A percentile compares a stretch with the other conserved stretches of the same genome.
These are phyloP conservation scores for Ampelomyces quisqualis DNA, from an alignment of 2,329 filamentous ascomycete species.

Conservation along the genomic window DNA sequence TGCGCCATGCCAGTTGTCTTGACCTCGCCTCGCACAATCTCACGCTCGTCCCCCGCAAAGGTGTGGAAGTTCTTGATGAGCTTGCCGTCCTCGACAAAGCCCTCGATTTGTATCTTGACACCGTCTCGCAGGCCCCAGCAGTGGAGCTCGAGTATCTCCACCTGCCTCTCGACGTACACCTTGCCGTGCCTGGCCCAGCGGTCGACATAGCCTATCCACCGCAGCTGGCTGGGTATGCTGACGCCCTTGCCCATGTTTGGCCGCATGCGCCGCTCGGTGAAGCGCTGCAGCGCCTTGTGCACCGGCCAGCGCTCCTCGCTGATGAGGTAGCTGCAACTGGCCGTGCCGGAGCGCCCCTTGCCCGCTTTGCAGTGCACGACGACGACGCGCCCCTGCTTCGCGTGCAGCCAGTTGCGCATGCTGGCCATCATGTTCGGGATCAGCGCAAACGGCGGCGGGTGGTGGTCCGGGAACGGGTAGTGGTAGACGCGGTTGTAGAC, in stretches of 20 bases:
- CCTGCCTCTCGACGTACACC: constrained; percentile 74
- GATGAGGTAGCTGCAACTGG: constrained; percentile 86
- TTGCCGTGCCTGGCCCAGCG: constrained; percentile 77
- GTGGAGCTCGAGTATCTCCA: constrained; percentile 87
- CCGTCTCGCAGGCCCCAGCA: constrained; percentile 85
- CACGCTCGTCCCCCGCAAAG: constrained; percentile 71
- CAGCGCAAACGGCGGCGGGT: constrained; percentile 88
- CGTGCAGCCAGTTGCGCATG: constrained; percentile 82
- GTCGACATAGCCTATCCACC: constrained; percentile 87
- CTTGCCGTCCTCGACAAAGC: constrained; percentile 85
- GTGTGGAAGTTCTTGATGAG: constrained; percentile 81
- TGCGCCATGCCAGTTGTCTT: constrained; percentile 47
- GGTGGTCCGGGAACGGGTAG: constrained; percentile 96
- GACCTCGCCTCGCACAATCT: constrained; percentile 61
- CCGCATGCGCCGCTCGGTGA: constrained; percentile 85
- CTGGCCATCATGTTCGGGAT: constrained; percentile 86
- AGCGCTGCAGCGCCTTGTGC: constrained; percentile 63
- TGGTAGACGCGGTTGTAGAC: constrained; percentile 85
- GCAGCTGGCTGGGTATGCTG: constrained; percentile 86
- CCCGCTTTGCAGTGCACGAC: constrained; percentile 98
- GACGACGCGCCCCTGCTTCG: constrained; percentile 62
- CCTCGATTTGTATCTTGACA: constrained; percentile 83
- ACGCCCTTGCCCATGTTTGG: constrained; percentile 85
- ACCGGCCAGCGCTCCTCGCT: constrained; percentile 74
- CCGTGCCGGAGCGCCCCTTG: constrained; percentile 88